Percentiles rank a stretch among this genome's conserved stretches.
Evolutionary conservation across 2,329 filamentous ascomycete species (phyloP).

Genomic region (Teratosphaeria epicoccoides): DNA sequence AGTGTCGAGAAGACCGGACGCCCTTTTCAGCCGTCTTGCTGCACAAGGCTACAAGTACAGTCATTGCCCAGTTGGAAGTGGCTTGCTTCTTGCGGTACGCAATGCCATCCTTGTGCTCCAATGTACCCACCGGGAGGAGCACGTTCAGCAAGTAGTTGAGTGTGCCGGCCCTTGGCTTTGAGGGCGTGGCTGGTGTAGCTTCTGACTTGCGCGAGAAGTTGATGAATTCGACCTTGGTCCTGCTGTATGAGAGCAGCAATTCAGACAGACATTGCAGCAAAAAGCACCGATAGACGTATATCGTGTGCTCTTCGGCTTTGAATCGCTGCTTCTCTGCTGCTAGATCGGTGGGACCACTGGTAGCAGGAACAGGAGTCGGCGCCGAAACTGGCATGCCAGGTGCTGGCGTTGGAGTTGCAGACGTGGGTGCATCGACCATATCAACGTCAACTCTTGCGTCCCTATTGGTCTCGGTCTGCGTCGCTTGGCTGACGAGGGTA

Average conservation of each 20-base stretch:
- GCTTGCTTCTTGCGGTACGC: conserved; percentile 72
- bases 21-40: conserved; percentile 68
- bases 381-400: conserved; percentile 6
- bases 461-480: conserved; percentile 31
- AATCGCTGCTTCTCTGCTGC: conserved; percentile 64
- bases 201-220: conserved; percentile 94
- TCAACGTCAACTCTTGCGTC: conserved; percentile 39
- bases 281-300: conserved; percentile 94
- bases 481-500: conserved; percentile 31
- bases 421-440: conserved; percentile 32
- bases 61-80: conserved; percentile 77
- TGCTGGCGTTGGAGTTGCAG: conserved; percentile 4
- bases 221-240: conserved; percentile 96
- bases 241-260: conserved; percentile 80
- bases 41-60: conserved; percentile 76
- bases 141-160: conserved; percentile 87
- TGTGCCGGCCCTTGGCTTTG: conserved; percentile 85
- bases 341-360: conserved; percentile 9
- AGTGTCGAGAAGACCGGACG: conserved; percentile 34
- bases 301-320: conserved; percentile 86
- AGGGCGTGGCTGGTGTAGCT: conserved; percentile 71
- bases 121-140: conserved; percentile 55
- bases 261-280: conserved; percentile 85
- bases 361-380: conserved; percentile 24
- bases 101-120: conserved; percentile 63